Conservation (phyloP, 2,329 filamentous ascomycete species). For the Calonectria pseudoturangicola region DNA sequence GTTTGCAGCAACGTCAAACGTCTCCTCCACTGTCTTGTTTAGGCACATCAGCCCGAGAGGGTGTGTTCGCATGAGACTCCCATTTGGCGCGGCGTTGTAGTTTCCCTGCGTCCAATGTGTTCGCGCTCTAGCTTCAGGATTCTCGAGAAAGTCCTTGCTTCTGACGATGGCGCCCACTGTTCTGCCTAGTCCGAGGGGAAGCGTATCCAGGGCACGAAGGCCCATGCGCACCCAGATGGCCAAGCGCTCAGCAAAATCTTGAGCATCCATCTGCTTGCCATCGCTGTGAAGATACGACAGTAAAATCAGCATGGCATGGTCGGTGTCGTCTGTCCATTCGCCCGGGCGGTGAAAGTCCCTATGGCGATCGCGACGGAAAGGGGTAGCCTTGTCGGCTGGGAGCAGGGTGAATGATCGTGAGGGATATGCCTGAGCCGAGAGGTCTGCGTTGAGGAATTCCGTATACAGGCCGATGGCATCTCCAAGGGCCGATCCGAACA, state of each 20-base stretch:
- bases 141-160: constrained; percentile 60
- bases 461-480: constrained; percentile 74
- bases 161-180: constrained; percentile 67
- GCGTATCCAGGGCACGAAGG: constrained; percentile 66
- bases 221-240: constrained; percentile 69
- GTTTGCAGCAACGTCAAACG: constrained; percentile 64
- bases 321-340: constrained; percentile 74
- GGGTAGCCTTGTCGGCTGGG: constrained; percentile 60
- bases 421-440: constrained; percentile 61
- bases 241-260: constrained; percentile 67
- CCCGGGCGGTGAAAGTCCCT: constrained; percentile 63
- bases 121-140: constrained; percentile 64
- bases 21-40: constrained; percentile 62
- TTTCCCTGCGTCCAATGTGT: constrained; percentile 63
- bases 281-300: constrained; percentile 68
- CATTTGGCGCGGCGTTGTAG: constrained; percentile 68
- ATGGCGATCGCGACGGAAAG: constrained; percentile 66
- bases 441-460: constrained; percentile 66
- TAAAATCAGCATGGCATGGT: constrained; percentile 70
- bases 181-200: constrained; percentile 68
- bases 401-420: constrained; percentile 62
- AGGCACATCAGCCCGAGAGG: constrained; percentile 69
- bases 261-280: constrained; percentile 59
- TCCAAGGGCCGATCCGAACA: constrained; percentile 71
- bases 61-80: constrained; percentile 72